Evolutionary conservation across 2,329 filamentous ascomycete genomes (phyloP).

Genomic region (Daldinia sp.): DNA sequence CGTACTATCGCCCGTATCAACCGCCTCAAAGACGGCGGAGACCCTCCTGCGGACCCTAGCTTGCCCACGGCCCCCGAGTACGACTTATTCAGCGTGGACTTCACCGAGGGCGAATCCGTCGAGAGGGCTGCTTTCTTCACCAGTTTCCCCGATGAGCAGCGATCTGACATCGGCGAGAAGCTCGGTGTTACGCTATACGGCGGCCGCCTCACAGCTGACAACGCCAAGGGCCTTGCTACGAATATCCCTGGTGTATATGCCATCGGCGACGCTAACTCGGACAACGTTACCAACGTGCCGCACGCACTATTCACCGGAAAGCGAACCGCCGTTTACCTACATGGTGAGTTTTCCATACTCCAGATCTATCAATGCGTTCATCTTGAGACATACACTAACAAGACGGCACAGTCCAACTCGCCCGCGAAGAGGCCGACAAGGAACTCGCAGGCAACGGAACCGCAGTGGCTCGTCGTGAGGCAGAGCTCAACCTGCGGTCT

Average conservation of each 20-base stretch:
- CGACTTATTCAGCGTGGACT: conserved; percentile 64
- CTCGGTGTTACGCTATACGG: conserved; percentile 57
- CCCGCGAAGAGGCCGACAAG: conserved; percentile 49
- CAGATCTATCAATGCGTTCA: background rate
- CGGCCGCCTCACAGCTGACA: conserved; percentile 55
- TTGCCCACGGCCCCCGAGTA: conserved; percentile 57
- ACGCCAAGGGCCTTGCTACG: conserved; percentile 55
- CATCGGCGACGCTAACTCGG: conserved; percentile 67
- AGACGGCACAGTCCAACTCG: conserved; percentile 50
- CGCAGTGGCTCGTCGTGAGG: conserved; percentile 43
- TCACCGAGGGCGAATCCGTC: conserved; percentile 55
- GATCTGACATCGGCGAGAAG: conserved; percentile 55
- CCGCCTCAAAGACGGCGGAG: conserved; percentile 54
- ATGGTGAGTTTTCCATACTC: conserved; percentile 54
- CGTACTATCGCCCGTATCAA: conserved; percentile 59
- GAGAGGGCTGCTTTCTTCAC: conserved; percentile 61
- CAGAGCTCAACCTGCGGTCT: conserved; percentile 50
- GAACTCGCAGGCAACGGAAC: conserved; percentile 47
- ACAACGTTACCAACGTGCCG: conserved; percentile 67
- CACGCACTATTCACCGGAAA: conserved; percentile 69
- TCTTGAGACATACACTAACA: background rate
- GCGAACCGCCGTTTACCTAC: conserved; percentile 63
- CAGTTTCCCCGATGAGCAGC: conserved; percentile 57
- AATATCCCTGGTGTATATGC: conserved; percentile 64
- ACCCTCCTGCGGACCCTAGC: conserved; percentile 50